Evolutionary conservation across 331 rosid genomes (phyloP).

Genomic region (Quercus phellos): DNA sequence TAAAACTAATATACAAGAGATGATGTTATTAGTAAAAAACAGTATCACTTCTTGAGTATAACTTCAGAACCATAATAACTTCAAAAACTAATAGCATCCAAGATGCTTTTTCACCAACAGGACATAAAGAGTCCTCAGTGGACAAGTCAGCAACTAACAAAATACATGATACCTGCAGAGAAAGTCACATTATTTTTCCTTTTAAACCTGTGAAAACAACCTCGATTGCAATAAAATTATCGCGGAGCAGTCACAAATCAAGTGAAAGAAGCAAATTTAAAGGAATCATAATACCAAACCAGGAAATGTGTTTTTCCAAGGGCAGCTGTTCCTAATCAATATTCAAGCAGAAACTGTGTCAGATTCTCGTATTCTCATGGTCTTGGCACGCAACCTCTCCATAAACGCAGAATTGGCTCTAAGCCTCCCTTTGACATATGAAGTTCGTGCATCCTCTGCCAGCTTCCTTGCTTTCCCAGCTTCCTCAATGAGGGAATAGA

Average conservation of each 20-base stretch:
- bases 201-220: background rate
- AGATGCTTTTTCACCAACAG: background rate
- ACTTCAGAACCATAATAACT: background rate
- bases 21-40: conserved; percentile 15
- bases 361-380: conserved; percentile 40
- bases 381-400: conserved; percentile 71
- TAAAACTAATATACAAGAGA: conserved; percentile 10
- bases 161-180: background rate
- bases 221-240: background rate
- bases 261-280: background rate
- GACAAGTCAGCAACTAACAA: conserved; percentile 12
- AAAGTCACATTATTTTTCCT: background rate
- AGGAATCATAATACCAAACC: conserved; percentile 7
- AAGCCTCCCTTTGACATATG: conserved; percentile 72
- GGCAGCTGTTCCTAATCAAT: background rate
- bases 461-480: conserved; percentile 85
- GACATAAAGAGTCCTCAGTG: background rate
- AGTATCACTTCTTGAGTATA: background rate
- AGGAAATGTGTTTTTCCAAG: conserved; percentile 3
- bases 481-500: conserved; percentile 82
- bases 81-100: background rate
- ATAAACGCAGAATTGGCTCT: conserved; percentile 71
- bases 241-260: background rate
- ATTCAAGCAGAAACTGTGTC: conserved; percentile 36
- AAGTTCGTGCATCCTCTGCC: conserved; percentile 64